These are phyloP conservation scores for Plectranthus barbatus DNA, from an alignment of 257 asterid species.

Conservation along the genomic window DNA sequence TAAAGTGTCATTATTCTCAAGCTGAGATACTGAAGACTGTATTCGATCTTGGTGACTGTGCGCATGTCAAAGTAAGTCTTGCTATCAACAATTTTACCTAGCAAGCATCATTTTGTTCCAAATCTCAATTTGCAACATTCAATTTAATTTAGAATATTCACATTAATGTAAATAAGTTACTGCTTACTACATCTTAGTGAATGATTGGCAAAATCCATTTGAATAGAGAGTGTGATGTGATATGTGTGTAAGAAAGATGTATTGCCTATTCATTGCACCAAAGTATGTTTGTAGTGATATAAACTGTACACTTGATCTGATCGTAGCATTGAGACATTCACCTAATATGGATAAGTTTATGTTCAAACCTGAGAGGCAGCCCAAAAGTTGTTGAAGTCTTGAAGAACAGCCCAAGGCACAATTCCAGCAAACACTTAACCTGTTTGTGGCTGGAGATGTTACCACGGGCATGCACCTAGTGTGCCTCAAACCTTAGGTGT, in stretches of 20 bases:
- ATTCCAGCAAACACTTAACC: no score
- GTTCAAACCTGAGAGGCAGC: not conserved
- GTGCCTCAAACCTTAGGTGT: not conserved
- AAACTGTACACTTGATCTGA: not conserved
- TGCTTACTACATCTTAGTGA: no score
- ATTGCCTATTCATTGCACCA: no score
- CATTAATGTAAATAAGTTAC: not conserved
- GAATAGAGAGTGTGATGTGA: no score
- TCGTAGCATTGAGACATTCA: not conserved
- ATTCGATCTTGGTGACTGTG: slow-evolving; percentile 45
- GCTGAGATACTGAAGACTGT: slow-evolving; percentile 27
- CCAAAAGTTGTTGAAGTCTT: not conserved
- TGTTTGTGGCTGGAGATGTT: not conserved
- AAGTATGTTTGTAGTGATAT: not conserved
- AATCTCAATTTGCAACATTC: not conserved
- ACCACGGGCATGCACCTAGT: no score
- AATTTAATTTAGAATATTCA: not conserved
- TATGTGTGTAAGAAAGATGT: no score
- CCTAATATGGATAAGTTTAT: not conserved
- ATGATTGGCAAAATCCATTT: no score
- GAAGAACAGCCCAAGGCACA: not conserved
- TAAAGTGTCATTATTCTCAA: slow-evolving; percentile 39
- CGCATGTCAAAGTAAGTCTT: slow-evolving; percentile 32
- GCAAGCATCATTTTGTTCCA: not conserved
- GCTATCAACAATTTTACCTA: not conserved